These are phyloP conservation scores for Cutaneotrichosporon cyanovorans DNA, from an alignment of 1,284 basidiomycete species.

Conservation along the genomic window DNA sequence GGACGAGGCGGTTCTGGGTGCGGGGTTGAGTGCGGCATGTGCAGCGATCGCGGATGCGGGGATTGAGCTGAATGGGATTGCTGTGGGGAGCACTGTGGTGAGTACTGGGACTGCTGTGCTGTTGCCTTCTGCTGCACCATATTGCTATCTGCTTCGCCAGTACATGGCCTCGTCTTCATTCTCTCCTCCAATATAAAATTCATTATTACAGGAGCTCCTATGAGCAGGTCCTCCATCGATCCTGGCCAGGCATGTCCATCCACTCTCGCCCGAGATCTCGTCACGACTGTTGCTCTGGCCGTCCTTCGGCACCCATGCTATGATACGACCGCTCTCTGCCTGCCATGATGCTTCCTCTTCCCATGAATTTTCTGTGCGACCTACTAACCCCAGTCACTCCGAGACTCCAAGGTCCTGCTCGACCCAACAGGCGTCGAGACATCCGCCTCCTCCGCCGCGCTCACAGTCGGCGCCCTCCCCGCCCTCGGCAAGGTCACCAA, in stretches of 20 bases:
- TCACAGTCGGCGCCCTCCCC: conserved; percentile 76
- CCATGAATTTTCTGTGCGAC: background rate
- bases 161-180: no score
- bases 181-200: no score
- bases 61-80: conserved; percentile 39
- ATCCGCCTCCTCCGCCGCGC: conserved; percentile 53
- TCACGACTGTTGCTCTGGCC: no score
- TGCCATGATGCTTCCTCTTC: no score
- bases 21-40: conserved; percentile 78
- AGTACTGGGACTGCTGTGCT: background rate
- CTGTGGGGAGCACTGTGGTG: conserved; percentile 34
- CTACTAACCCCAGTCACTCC: conserved; percentile 31
- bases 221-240: no score
- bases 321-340: no score
- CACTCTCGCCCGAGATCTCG: no score
- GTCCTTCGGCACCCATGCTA: no score
- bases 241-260: no score
- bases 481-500: conserved; percentile 80
- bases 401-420: conserved; percentile 53
- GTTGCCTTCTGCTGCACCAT: no score
- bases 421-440: conserved; percentile 60
- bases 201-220: no score
- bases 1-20: conserved; percentile 71
- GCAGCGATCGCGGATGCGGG: conserved; percentile 59
- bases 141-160: no score